Evolutionary conservation across 495 filamentous ascomycete genomes (phyloP).

Genomic region (Cercophora samala): DNA sequence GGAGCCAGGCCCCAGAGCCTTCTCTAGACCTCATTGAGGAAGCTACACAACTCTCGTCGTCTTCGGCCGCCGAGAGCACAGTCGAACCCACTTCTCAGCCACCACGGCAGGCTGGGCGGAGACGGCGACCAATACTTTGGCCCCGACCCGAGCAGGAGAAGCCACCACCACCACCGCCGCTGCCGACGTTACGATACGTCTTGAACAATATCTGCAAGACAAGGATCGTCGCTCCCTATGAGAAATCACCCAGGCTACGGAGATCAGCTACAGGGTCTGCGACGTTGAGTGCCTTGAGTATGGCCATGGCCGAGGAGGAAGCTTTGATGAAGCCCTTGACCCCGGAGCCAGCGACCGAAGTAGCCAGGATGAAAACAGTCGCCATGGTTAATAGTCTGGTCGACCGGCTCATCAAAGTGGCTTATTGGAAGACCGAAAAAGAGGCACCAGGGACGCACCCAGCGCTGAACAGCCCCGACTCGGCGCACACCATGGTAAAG

Average conservation of each 20-base stretch:
- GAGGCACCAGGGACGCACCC: slow-evolving; percentile 13
- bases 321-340: not conserved
- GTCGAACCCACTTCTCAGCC: not conserved
- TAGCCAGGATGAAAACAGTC: slow-evolving; percentile 15
- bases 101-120: not conserved
- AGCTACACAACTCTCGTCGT: not conserved
- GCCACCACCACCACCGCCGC: not conserved
- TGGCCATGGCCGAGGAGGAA: slow-evolving; percentile 20
- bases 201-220: not conserved
- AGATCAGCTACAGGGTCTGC: not conserved
- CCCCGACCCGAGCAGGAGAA: not conserved
- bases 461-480: slow-evolving; percentile 27
- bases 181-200: slow-evolving; percentile 1
- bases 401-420: slow-evolving; percentile 26
- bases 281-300: slow-evolving; percentile 8
- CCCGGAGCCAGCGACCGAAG: slow-evolving; percentile 18
- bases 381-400: slow-evolving; percentile 26
- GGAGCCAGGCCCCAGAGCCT: not conserved
- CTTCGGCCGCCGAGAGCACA: not conserved
- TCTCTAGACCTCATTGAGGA: not conserved
- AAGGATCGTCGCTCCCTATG: not conserved
- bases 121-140: not conserved
- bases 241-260: not conserved
- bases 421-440: slow-evolving; percentile 18
- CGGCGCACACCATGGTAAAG: slow-evolving; percentile 28